Evolutionary conservation across 192 early-diverging fungal species (phyloP).

Genomic region (Endogone sp.): DNA sequence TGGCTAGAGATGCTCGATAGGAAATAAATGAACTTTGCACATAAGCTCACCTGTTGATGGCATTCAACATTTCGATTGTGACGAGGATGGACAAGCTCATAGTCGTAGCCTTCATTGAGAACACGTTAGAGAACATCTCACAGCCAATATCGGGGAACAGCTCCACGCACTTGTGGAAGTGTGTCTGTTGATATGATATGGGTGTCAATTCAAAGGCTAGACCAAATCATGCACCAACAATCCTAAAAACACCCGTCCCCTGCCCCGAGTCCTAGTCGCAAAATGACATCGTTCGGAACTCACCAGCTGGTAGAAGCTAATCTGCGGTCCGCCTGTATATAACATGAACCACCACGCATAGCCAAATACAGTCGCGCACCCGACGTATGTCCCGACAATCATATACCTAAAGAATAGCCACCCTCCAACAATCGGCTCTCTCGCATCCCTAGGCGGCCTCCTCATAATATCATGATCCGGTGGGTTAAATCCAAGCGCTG

Average conservation of each 20-base stretch:
- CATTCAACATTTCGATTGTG: conserved; percentile 99
- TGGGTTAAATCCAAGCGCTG: conserved; percentile 97
- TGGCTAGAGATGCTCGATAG: background rate
- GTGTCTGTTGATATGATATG: conserved; percentile 45
- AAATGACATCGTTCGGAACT: conserved; percentile 6
- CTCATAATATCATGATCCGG: conserved; percentile 97
- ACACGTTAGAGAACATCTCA: conserved; percentile 78
- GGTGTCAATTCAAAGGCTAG: conserved; percentile 9
- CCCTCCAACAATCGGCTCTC: conserved; percentile 85
- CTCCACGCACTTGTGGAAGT: conserved; percentile 88
- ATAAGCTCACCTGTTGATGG: conserved; percentile 75
- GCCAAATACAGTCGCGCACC: conserved; percentile 89
- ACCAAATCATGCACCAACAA: conserved; percentile 6
- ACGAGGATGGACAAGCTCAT: conserved; percentile 95
- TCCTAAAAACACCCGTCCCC: background rate
- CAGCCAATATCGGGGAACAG: conserved; percentile 93
- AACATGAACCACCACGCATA: conserved; percentile 99
- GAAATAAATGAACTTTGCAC: background rate
- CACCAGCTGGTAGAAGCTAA: conserved; percentile 85
- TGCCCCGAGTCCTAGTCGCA: too few species aligned
- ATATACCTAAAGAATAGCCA: conserved; percentile 98
- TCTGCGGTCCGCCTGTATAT: conserved; percentile 82
- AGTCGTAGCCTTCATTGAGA: conserved; percentile 87
- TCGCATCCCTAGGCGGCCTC: conserved; percentile 75
- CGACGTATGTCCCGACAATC: conserved; percentile 90